Evolutionary conservation across 2,329 filamentous ascomycete species (phyloP).

Genomic region (Drechslerella coelobrocha): DNA sequence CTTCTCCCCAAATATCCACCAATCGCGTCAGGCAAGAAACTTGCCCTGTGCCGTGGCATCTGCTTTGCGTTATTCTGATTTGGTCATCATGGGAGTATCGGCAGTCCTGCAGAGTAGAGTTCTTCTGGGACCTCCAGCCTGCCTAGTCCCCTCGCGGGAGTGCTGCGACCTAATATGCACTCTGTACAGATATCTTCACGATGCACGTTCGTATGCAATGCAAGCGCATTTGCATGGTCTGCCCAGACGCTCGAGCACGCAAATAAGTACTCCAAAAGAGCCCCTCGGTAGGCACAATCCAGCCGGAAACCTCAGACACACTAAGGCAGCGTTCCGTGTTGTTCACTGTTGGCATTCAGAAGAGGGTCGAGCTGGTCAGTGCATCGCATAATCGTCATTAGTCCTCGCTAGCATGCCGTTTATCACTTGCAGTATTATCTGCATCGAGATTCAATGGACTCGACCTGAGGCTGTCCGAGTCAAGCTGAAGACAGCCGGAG

Average conservation of each 20-base stretch:
- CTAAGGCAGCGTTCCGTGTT: constrained; percentile 42
- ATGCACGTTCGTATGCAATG: no score
- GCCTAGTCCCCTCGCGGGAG: constrained; percentile 21
- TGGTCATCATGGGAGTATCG: constrained; percentile 42
- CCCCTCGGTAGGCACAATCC: constrained; percentile 28
- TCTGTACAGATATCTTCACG: constrained; percentile 21
- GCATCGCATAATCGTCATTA: no score
- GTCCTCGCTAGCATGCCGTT: constrained; percentile 5
- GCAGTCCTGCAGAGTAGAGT: constrained; percentile 6
- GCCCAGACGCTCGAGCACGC: background rate
- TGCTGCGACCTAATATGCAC: constrained; percentile 10
- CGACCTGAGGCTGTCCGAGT: no score
- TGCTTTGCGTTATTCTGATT: constrained; percentile 37
- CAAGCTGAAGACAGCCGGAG: constrained; percentile 16
- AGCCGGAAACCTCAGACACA: constrained; percentile 28
- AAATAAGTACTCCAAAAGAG: background rate
- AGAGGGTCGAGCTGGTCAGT: background rate
- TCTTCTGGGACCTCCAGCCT: constrained; percentile 1
- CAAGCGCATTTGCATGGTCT: constrained; percentile 9
- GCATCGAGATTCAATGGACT: no score
- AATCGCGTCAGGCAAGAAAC: constrained; percentile 17
- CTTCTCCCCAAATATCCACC: constrained; percentile 19
- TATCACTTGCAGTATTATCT: constrained; percentile 11
- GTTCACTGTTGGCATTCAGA: constrained; percentile 41
- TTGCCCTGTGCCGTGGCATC: constrained; percentile 13